Percentiles rank a stretch among this genome's conserved stretches.
These are phyloP conservation scores for Peterozyma xylosa DNA, from an alignment of 805 yeast genomes.

Conservation along the genomic window DNA sequence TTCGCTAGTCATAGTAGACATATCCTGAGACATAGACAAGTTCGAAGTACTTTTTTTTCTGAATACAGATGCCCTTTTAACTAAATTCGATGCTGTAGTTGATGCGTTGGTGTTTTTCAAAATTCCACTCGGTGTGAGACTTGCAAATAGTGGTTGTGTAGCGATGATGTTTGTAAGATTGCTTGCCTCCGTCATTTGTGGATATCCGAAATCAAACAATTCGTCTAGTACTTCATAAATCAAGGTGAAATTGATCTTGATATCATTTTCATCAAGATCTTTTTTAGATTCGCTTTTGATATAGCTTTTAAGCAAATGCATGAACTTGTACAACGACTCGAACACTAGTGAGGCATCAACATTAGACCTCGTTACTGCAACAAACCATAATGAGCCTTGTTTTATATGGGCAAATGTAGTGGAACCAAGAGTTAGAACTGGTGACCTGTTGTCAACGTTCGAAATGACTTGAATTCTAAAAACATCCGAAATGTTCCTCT, in stretches of 20 bases:
- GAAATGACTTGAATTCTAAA: constrained; percentile 89
- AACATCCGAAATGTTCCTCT: constrained; percentile 75
- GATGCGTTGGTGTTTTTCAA: neutral
- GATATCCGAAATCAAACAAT: constrained; percentile 70
- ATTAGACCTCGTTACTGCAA: constrained; percentile 85
- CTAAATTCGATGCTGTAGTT: neutral
- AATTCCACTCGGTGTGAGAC: neutral
- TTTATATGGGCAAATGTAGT: constrained; percentile 82
- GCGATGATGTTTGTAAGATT: constrained; percentile 27
- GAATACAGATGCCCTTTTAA: constrained; percentile 2
- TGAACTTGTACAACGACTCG: constrained; percentile 67
- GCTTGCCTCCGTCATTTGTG: constrained; percentile 53
- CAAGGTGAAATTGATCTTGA: constrained; percentile 59
- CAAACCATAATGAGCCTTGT: constrained; percentile 61
- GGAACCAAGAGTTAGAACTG: constrained; percentile 80
- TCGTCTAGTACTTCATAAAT: constrained; percentile 78
- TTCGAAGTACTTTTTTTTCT: constrained; percentile 2
- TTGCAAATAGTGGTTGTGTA: constrained; percentile 8
- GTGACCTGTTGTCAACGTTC: constrained; percentile 51
- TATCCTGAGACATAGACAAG: neutral
- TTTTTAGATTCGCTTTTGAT: constrained; percentile 15
- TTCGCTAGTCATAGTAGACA: neutral
- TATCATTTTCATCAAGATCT: constrained; percentile 34
- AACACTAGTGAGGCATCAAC: constrained; percentile 75
- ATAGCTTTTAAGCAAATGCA: constrained; percentile 40